phyloP scores from a whole-genome alignment of 1,284 basidiomycete species.

The Moesziomyces antarcticus region DNA sequence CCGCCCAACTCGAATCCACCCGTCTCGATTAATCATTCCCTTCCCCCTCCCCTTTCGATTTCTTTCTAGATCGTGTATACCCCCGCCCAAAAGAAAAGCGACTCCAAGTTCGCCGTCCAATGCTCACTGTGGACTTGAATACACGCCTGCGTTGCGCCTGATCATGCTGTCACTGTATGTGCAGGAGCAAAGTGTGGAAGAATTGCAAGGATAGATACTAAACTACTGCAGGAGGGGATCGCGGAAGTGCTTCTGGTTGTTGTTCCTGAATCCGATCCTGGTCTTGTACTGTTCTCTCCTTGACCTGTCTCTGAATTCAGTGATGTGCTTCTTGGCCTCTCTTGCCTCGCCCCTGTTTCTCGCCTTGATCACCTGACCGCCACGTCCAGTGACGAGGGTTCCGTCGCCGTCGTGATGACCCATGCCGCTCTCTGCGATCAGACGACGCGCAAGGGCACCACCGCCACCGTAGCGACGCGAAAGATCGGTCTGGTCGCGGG shows the following conservation, averaged over 20 bases:
- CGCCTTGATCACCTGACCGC: conserved; percentile 58
- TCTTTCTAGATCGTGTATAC: background rate
- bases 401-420: conserved; percentile 38
- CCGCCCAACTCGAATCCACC: conserved; percentile 17
- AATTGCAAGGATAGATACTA: background rate
- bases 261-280: conserved; percentile 69
- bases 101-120: too few relatives aligned
- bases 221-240: conserved; percentile 64
- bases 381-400: conserved; percentile 49
- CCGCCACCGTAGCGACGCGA: conserved; percentile 43
- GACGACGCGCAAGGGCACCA: conserved; percentile 52
- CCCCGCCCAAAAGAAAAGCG: background rate
- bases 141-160: background rate
- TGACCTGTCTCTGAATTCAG: conserved; percentile 84
- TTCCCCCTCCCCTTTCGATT: conserved; percentile 2
- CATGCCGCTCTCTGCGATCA: conserved; percentile 51
- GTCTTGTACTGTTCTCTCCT: conserved; percentile 86
- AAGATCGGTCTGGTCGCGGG: conserved; percentile 14
- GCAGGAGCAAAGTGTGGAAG: background rate
- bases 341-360: conserved; percentile 92
- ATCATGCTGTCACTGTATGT: background rate
- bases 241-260: conserved; percentile 67
- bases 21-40: conserved; percentile 7
- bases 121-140: background rate
- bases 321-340: conserved; percentile 87